A percentile compares a stretch with the other conserved stretches of the same genome.
Conservation (phyloP, 164 flowering plant genomes). For the Stephania cephalantha region DNA sequence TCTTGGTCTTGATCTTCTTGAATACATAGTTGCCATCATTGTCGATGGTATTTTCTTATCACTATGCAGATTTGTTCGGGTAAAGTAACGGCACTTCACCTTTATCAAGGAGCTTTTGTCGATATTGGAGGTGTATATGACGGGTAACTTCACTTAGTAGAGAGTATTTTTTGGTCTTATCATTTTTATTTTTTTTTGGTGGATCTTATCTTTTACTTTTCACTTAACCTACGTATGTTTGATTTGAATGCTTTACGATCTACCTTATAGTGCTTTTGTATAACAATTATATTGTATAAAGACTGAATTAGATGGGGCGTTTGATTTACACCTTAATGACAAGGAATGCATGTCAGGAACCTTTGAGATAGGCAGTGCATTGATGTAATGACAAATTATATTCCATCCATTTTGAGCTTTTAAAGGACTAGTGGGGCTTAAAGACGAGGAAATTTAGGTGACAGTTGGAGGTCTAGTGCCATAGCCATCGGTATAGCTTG, state of each 20-base stretch:
- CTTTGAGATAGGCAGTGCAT: too few species aligned
- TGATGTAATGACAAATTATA: too few species aligned
- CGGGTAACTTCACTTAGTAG: constrained; percentile 42
- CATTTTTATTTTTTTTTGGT: not conserved
- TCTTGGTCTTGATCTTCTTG: not conserved
- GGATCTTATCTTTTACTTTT: not conserved
- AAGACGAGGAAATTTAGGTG: not conserved
- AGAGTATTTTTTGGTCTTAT: not conserved
- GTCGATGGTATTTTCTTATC: not conserved
- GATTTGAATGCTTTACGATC: too few species aligned
- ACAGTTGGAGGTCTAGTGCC: not conserved
- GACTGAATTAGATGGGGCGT: too few species aligned
- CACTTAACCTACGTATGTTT: too few species aligned
- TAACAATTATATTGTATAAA: too few species aligned
- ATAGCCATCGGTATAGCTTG: not conserved
- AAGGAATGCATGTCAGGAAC: too few species aligned
- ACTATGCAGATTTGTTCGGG: constrained; percentile 75
- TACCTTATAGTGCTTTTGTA: too few species aligned
- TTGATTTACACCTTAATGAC: too few species aligned
- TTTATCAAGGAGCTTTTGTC: constrained; percentile 97
- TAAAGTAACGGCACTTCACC: constrained; percentile 72
- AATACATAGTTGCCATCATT: not conserved
- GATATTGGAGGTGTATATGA: constrained; percentile 97
- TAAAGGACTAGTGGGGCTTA: not conserved
- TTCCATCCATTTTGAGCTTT: not conserved